Evolutionary conservation across 2,329 filamentous ascomycete species (phyloP), one percentile per base, ranked within the genome.

Genomic region (Fusarium mundagurra): DNA sequence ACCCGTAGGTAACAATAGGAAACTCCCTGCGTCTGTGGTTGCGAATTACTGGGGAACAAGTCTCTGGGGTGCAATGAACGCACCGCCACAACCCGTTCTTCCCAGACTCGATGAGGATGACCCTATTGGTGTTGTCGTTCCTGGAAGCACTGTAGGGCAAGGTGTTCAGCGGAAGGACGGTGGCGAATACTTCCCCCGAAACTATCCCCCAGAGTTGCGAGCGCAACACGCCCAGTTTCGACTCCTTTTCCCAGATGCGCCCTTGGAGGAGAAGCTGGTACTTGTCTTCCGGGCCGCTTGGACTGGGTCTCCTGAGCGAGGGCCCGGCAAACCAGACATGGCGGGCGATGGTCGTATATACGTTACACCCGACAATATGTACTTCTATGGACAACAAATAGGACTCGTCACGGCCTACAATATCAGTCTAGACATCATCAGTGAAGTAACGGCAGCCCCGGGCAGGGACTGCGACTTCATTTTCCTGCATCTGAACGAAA

Each of bases 311-410:
- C 83, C 78, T 36, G 80, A 85, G 16, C 83, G 84, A 31, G 83
- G 84, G 24, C 83, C 85, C 13, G 81, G 83, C 8, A 82, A 80
- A 61, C 84, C 84, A 22, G 77, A 80, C 3, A 81, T 98, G 75
- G 84, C 86, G 29, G 88, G 88, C 24, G 89, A 89, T 63, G 89
- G 96, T 2, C 91, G 96, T 61, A 91, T 97, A 31, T 99, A 97
- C 81, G 92, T 98, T 68, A 98, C 96, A 2, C 88, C 92, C 0
- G 91, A 92, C 71, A 93, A 95, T 73, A 91, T 99, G 81, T 98
- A 97, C 82, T 98, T 99, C 80, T 99, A 98, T 83, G 97, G 95
- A 77, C 93, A 98, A 79, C 94, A 98, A 80, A 91, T 98, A 81
- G 96, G 96, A 11, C 88, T 99, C 11, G 93, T 98, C 2, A 88